These are phyloP conservation scores for Aspergillus transmontanensis DNA, from an alignment of 2,329 filamentous ascomycete species.

Conservation along the genomic window DNA sequence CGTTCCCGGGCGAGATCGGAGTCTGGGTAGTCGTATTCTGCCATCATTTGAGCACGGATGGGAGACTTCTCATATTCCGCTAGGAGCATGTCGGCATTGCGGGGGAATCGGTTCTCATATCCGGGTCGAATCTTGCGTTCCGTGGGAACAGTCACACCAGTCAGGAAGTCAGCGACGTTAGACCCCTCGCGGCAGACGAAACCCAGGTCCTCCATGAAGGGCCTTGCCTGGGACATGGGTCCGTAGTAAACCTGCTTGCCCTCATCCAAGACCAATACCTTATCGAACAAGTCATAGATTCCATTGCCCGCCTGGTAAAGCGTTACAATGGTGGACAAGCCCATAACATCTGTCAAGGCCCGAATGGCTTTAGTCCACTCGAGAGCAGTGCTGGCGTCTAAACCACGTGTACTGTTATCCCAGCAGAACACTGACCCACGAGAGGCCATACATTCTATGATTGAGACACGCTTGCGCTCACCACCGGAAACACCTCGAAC, in stretches of 20 bases:
- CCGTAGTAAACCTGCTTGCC: slow-evolving; percentile 70
- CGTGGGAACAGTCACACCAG: slow-evolving; percentile 62
- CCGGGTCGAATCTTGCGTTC: slow-evolving; percentile 49
- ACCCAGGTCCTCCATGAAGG: slow-evolving; percentile 67
- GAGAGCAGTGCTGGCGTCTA: slow-evolving; percentile 67
- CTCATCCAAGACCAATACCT: slow-evolving; percentile 68
- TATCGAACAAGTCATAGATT: slow-evolving; percentile 71
- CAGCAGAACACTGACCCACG: slow-evolving; percentile 63
- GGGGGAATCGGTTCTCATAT: slow-evolving; percentile 48
- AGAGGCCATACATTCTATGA: slow-evolving; percentile 64
- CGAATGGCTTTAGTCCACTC: slow-evolving; percentile 64
- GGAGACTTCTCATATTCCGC: slow-evolving; percentile 55
- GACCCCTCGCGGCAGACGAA: slow-evolving; percentile 65
- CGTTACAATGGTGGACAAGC: slow-evolving; percentile 59
- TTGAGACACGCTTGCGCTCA: slow-evolving; percentile 69
- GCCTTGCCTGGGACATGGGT: slow-evolving; percentile 57
- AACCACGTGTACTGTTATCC: slow-evolving; percentile 65
- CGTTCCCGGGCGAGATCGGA: slow-evolving; percentile 51
- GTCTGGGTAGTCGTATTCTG: slow-evolving; percentile 61
- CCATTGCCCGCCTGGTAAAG: slow-evolving; percentile 71
- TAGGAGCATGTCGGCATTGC: slow-evolving; percentile 48
- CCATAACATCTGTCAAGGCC: slow-evolving; percentile 61
- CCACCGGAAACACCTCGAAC: slow-evolving; percentile 68
- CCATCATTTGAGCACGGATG: slow-evolving; percentile 54
- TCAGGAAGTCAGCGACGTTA: slow-evolving; percentile 68